Evolutionary conservation across 352 stramenopile genomes (phyloP).

Genomic region (Globisporangium okanoganense): DNA sequence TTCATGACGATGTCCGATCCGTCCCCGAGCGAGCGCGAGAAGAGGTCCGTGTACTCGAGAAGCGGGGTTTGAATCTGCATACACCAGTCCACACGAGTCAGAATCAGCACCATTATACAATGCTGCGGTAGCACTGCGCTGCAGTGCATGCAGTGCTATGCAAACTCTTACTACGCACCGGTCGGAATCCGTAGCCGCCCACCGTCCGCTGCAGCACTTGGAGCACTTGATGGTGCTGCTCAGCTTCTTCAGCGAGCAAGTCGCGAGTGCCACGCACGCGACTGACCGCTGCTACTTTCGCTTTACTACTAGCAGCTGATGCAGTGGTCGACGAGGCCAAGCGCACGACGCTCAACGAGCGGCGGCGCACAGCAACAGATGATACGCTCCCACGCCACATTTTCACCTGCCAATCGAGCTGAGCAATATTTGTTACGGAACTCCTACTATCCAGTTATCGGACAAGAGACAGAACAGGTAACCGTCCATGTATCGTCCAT

Average conservation of each 20-base stretch:
- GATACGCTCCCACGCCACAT: constrained; percentile 5
- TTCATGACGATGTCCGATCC: constrained; percentile 89
- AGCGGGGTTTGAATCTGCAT: constrained; percentile 75
- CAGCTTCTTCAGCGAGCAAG: constrained; percentile 53
- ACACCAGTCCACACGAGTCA: background rate
- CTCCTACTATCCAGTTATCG: too few relatives aligned
- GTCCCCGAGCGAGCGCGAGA: constrained; percentile 72
- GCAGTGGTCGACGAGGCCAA: background rate
- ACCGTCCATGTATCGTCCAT: too few relatives aligned
- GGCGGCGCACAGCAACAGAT: background rate
- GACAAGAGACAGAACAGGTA: too few relatives aligned
- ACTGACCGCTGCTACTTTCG: constrained; percentile 30
- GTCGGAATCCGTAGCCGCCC: constrained; percentile 71
- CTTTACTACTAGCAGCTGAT: background rate
- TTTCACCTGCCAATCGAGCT: background rate
- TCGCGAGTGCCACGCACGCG: constrained; percentile 79
- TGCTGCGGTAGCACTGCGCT: too few relatives aligned
- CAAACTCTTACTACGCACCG: constrained; percentile 29
- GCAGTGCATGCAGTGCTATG: background rate
- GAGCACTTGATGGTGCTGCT: constrained; percentile 64
- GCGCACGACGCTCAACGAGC: background rate
- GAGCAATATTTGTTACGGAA: too few relatives aligned
- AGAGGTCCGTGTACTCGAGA: constrained; percentile 87
- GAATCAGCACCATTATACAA: background rate
- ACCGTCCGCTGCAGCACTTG: constrained; percentile 51